A percentile compares a stretch with the other conserved stretches of the same genome.
These are phyloP conservation scores for Plasmodium chabaudi DNA, from an alignment of 169 alveolate species.

Conservation along the genomic window DNA sequence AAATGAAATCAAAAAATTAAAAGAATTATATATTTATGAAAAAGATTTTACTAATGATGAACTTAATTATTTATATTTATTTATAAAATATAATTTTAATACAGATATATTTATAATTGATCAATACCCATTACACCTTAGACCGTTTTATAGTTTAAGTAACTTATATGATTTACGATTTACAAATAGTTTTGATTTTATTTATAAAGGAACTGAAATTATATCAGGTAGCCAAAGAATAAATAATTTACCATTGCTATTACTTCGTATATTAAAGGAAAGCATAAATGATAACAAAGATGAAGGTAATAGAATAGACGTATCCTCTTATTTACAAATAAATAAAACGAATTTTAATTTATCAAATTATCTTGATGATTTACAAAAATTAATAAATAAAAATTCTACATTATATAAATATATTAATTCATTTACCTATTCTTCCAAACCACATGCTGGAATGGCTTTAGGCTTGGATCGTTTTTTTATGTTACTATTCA, in stretches of 20 bases:
- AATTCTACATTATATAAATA: conserved; percentile 31
- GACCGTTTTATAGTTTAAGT: conserved; percentile 49
- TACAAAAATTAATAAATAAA: conserved; percentile 7
- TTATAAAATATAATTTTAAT: conserved; percentile 24
- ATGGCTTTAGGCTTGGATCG: conserved; percentile 62
- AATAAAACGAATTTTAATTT: conserved; percentile 1
- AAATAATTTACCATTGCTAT: conserved; percentile 27
- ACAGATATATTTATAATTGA: conserved; percentile 41
- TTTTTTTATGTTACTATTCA: conserved; percentile 17
- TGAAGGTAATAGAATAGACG: no score
- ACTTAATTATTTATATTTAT: conserved; percentile 14
- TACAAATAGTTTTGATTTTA: conserved; percentile 57
- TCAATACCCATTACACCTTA: conserved; percentile 35
- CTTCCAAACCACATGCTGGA: conserved; percentile 66
- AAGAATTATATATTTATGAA: conserved; percentile 20
- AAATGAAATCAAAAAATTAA: neutral
- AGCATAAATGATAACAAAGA: neutral
- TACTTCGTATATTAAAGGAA: conserved; percentile 17
- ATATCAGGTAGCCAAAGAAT: conserved; percentile 62
- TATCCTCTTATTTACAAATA: neutral
- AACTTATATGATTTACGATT: conserved; percentile 47
- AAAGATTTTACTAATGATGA: conserved; percentile 58
- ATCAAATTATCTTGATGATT: conserved; percentile 9
- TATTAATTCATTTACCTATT: conserved; percentile 36
- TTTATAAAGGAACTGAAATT: conserved; percentile 58